Conservation (phyloP, 1,284 basidiomycete genomes). For the Schizophyllum amplum region DNA sequence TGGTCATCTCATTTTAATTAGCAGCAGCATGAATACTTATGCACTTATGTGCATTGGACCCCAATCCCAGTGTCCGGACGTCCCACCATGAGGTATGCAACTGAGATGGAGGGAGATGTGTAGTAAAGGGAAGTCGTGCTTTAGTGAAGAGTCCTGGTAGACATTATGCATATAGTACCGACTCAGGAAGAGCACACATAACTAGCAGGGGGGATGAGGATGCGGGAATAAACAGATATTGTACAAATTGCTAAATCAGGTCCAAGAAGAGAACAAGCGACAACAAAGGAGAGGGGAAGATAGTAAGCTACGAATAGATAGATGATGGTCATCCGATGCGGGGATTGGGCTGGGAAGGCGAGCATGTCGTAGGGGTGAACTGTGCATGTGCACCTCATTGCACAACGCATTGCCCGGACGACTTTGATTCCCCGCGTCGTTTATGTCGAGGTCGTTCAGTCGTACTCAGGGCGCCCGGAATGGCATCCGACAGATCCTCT, state of each 20-base stretch:
- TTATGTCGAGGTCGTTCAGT: not conserved
- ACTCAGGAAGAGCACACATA: not conserved
- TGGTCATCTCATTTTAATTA: not conserved
- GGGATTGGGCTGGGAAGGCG: not conserved
- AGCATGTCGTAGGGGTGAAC: no score
- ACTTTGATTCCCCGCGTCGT: not conserved
- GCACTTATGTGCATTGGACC: not conserved
- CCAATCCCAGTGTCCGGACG: not conserved
- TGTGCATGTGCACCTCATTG: not conserved
- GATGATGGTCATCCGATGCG: no score
- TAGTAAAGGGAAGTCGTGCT: no score
- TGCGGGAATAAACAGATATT: not conserved
- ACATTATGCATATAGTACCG: not conserved
- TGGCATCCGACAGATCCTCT: not conserved
- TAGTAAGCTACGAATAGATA: not conserved
- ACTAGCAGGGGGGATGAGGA: not conserved
- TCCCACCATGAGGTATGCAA: not conserved
- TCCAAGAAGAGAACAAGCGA: not conserved
- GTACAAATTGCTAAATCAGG: not conserved
- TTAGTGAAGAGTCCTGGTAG: not conserved
- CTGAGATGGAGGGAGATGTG: not conserved
- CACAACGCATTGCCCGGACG: not conserved
- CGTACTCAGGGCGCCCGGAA: not conserved
- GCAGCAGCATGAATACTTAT: no score
- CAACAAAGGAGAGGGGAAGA: not conserved